Conservation (phyloP, 352 stramenopile genomes). For the Globisporangium iwayamae region DNA sequence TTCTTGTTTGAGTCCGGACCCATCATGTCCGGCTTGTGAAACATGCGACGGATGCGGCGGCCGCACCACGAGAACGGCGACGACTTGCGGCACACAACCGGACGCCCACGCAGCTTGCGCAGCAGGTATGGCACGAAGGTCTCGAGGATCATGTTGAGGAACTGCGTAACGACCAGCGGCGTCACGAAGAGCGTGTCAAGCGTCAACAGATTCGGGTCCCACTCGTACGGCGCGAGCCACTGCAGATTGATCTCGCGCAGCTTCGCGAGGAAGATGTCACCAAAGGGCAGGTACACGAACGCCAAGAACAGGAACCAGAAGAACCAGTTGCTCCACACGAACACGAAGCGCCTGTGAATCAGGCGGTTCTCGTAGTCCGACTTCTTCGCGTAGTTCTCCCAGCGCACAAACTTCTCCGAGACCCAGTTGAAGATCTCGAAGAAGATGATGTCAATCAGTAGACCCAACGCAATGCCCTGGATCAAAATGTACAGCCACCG, state of each 20-base stretch:
- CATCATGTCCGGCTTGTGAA: conserved; percentile 17
- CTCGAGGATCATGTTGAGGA: conserved; percentile 87
- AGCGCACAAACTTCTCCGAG: conserved; percentile 83
- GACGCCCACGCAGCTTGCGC: conserved; percentile 68
- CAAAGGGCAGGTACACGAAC: conserved; percentile 89
- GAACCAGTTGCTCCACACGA: conserved; percentile 92
- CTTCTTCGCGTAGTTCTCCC: conserved; percentile 87
- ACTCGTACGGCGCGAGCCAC: conserved; percentile 63
- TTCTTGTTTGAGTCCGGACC: conserved; percentile 27
- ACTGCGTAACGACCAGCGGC: conserved; percentile 83
- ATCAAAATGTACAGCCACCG: conserved; percentile 89
- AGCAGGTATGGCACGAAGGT: conserved; percentile 84
- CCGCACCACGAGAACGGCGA: conserved; percentile 59
- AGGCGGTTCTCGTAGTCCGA: conserved; percentile 84
- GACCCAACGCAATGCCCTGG: conserved; percentile 73
- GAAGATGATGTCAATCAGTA: conserved; percentile 89
- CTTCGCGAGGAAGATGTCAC: conserved; percentile 55
- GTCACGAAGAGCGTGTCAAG: conserved; percentile 88
- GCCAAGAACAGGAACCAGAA: conserved; percentile 90
- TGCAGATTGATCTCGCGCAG: conserved; percentile 48
- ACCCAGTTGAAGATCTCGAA: conserved; percentile 88
- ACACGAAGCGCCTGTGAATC: conserved; percentile 86
- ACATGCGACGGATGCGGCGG: conserved; percentile 33
- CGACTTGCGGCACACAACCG: conserved; percentile 59
- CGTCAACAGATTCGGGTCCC: conserved; percentile 66